Base-by-base conservation (phyloP, 1,139 yeast genomes). In the Tardiomyces digboiensis region DNA sequence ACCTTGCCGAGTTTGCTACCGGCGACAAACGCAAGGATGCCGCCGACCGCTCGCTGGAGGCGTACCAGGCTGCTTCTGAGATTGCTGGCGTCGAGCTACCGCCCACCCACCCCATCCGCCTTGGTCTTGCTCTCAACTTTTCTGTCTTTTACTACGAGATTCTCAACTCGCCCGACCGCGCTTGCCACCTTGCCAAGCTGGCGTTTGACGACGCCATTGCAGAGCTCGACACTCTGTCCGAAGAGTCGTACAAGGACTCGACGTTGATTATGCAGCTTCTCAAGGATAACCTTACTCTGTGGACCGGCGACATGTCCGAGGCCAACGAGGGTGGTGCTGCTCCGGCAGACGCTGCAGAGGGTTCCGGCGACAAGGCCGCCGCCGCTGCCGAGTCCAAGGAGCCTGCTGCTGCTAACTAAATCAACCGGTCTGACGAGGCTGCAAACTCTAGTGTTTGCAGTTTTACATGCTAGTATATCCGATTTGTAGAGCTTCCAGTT, bases 121-220 rank as follows among this genome's bases (percentile, higher is more conserved):
- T 91, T 67, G 98, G 98, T 60, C 82, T 91, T 67, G 98, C 98
- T 56, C 80, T 91, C 68, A 91, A 91, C 75, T 91, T 91, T 74
- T 86, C 96, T 46, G 98, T 91, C 55, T 91, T 91, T 74, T 91
- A 91, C 78, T 91, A 91, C 68, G 98, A 91, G 76, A 91, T 91
- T 63, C 86, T 89, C 69, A 88, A 89, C 72, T 85, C 97, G 52
- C 98, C 98, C 61, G 97, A 91, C 69, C 87, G 95, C 71, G 98
- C 98, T 57, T 91, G 98, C 71, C 97, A 91, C 68, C 80, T 91
- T 69, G 98, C 98, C 61, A 91, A 91, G 71, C 98, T 91, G 74
- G 98, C 98, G 44, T 91, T 91, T 61, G 98, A 91, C 68, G 98
- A 91, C 67, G 98, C 98, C 55, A 95, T 91, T 65, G 96, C 97